phyloP scores from a whole-genome alignment of 2,329 filamentous ascomycete species.

The Aspergillus aculeatinus region DNA sequence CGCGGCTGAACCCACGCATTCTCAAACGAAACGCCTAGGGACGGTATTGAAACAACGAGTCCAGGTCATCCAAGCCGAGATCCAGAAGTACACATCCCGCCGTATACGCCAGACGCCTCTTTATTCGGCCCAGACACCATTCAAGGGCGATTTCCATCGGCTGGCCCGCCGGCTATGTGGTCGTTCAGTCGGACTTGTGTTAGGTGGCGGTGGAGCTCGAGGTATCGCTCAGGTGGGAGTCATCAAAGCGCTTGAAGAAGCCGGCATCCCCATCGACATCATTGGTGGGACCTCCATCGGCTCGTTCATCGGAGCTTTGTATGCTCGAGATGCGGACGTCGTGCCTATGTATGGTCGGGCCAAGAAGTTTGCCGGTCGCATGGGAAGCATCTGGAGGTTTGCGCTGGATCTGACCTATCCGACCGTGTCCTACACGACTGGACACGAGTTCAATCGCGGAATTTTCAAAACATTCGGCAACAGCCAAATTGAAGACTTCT shows the following conservation, averaged over 20 bases:
- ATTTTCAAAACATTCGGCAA: conserved; percentile 99
- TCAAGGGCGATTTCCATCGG: conserved; percentile 95
- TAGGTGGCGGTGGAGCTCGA: conserved; percentile 88
- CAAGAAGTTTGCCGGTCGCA: conserved; percentile 97
- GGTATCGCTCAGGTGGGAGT: conserved; percentile 92
- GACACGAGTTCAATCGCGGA: conserved; percentile 97
- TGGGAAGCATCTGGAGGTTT: conserved; percentile 99
- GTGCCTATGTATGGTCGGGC: conserved; percentile 95
- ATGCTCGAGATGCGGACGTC: conserved; percentile 92
- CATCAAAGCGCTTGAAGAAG: conserved; percentile 91
- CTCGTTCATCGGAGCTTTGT: conserved; percentile 89
- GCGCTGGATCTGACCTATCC: conserved; percentile 94
- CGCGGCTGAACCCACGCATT: conserved; percentile 72
- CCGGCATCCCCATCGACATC: conserved; percentile 92
- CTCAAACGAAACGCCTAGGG: conserved; percentile 74
- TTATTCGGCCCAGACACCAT: conserved; percentile 87
- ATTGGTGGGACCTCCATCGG: conserved; percentile 96
- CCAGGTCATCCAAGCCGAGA: conserved; percentile 91
- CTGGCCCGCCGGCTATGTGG: conserved; percentile 86
- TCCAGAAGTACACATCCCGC: conserved; percentile 96
- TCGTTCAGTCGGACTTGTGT: conserved; percentile 88
- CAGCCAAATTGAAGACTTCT: conserved; percentile 97
- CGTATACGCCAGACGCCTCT: conserved; percentile 83
- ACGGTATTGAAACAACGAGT: conserved; percentile 87
- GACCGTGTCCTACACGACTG: conserved; percentile 93